Percentiles rank a stretch among this genome's conserved stretches.
These are phyloP conservation scores for Fusarium buxicola DNA, from an alignment of 2,329 filamentous ascomycete genomes.

Conservation along the genomic window DNA sequence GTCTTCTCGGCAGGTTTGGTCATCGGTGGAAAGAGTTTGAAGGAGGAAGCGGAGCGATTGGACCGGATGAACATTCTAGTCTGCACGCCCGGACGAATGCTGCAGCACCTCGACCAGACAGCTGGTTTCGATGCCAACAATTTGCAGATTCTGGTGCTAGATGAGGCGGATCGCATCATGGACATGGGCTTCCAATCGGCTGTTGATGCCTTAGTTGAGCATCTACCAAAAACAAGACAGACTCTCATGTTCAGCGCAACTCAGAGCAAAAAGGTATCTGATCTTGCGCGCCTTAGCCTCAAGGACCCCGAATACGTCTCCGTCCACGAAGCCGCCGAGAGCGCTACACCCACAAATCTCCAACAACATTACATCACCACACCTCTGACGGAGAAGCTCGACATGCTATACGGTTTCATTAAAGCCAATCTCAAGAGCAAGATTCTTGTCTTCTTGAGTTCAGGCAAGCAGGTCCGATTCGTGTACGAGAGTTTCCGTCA, in stretches of 20 bases:
- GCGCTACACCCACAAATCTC: conserved; percentile 84
- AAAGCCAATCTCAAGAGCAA: conserved; percentile 91
- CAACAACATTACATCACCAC: conserved; percentile 93
- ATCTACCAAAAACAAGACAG: conserved; percentile 86
- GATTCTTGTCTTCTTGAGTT: conserved; percentile 94
- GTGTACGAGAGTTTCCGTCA: conserved; percentile 94
- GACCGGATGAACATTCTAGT: conserved; percentile 97
- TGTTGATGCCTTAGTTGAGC: conserved; percentile 92
- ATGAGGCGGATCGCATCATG: conserved; percentile 96
- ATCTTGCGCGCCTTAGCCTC: conserved; percentile 88
- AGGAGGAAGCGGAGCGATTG: conserved; percentile 86
- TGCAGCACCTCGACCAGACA: conserved; percentile 96
- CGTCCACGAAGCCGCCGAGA: conserved; percentile 84
- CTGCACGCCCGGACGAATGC: conserved; percentile 92
- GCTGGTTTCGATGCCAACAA: conserved; percentile 90
- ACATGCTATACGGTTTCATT: conserved; percentile 93
- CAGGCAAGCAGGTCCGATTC: conserved; percentile 95
- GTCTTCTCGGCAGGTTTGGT: conserved; percentile 91
- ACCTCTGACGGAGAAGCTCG: conserved; percentile 87
- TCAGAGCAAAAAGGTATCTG: conserved; percentile 93
- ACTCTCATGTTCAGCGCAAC: conserved; percentile 97
- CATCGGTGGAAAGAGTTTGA: conserved; percentile 91
- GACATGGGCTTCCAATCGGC: conserved; percentile 96
- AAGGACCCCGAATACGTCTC: conserved; percentile 94
- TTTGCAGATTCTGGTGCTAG: conserved; percentile 90